Evolutionary conservation across 495 filamentous ascomycete species (phyloP), one percentile per base, ranked within the genome.

Genomic region (Podospora fimiseda): DNA sequence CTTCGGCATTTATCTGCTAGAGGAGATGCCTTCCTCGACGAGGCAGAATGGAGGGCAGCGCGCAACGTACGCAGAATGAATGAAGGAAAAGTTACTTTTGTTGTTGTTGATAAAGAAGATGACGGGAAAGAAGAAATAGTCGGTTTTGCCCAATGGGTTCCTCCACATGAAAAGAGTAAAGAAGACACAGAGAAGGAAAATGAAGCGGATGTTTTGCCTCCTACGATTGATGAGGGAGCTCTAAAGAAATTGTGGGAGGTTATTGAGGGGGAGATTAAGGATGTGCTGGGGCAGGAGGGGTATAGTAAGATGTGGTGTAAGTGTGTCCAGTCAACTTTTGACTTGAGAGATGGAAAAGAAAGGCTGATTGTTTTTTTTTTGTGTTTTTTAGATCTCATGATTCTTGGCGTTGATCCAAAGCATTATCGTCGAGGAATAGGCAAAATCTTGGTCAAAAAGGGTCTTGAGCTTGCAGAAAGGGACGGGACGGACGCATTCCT

Each of bases 251-350:
- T 60, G 20, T 41, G n/a, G 13, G 13, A 19, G n/a, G 6, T 16
- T 9, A 27, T 61, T 9, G 43, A 56, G 1, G 24, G 8, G 1
- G 56, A 58, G 53, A 46, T 51, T 0, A 20, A 43, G n/a, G 38
- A 48, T 44, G 41, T 18, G 3, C 46, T 64, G 0, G 62, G 59
- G 9, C 42, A 51, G 0, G 48, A 53, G 0, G 63, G 55, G n/a
- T 22, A 59, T 9, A 51, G 45, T 16, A 43, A 63, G 0, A 63
- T 65, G 63, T 65, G 58, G 57, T 62, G 63, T 65, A 51, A 38
- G 58, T 53, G n/a, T n/a, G n/a, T n/a, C n/a, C n/a, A n/a, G n/a
- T n/a, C n/a, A n/a, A n/a, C n/a, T n/a, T 21, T 44, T 19, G 19
- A 14, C 1, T 6, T 7, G 9, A 11, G 19, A 18, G 43, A 22